These are phyloP conservation scores for Mariannaea sp. DNA, from an alignment of 2,329 filamentous ascomycete species.

Conservation along the genomic window DNA sequence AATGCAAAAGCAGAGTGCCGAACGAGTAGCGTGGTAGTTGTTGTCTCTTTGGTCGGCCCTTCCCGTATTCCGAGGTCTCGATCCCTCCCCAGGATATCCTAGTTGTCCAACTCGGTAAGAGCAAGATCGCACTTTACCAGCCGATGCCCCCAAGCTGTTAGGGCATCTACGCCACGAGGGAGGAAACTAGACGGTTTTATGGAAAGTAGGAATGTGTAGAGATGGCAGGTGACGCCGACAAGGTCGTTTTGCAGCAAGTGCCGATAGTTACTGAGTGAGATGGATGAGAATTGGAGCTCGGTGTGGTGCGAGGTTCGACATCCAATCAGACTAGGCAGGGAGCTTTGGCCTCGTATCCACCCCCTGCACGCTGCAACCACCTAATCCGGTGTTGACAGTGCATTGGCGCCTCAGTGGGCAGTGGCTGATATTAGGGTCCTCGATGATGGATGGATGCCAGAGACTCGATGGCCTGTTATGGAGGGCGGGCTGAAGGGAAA, in stretches of 20 bases:
- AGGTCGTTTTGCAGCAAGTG: neutral
- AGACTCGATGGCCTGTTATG: neutral
- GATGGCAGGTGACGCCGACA: slow-evolving; percentile 5
- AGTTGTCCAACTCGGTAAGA: too few species aligned
- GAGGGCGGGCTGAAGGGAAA: neutral
- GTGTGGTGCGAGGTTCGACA: neutral
- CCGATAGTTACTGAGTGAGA: slow-evolving; percentile 9
- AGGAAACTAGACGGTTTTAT: neutral
- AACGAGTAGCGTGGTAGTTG: neutral
- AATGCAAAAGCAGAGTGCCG: neutral
- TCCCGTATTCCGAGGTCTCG: neutral
- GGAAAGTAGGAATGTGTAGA: slow-evolving; percentile 2
- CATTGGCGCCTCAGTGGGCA: slow-evolving; percentile 5
- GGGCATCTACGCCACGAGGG: slow-evolving; percentile 10
- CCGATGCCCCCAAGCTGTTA: slow-evolving; percentile 7
- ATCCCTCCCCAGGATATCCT: neutral
- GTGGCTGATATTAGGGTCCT: slow-evolving; percentile 4
- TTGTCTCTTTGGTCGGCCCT: neutral
- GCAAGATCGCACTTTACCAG: neutral
- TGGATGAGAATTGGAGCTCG: slow-evolving; percentile 8
- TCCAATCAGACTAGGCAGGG: neutral
- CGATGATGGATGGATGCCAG: neutral
- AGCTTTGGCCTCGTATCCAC: neutral
- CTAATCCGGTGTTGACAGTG: too few species aligned
- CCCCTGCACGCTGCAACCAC: neutral